phyloP scores from a whole-genome alignment of 805 yeast genomes.

The Pichia nanzhaoensis region DNA sequence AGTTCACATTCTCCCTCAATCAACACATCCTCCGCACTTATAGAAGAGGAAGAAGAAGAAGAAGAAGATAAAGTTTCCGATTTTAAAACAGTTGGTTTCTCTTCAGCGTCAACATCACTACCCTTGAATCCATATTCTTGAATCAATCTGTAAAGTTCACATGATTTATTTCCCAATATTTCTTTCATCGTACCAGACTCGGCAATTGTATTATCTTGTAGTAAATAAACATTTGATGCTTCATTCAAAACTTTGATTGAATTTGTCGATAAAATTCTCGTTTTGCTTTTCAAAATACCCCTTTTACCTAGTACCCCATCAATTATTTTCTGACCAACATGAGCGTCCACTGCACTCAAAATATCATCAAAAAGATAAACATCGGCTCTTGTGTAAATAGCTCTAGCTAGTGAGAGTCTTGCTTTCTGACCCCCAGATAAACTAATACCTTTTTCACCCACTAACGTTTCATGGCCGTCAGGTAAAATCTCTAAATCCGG shows the following conservation, averaged over 20 bases:
- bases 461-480: slow-evolving; percentile 85
- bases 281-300: slow-evolving; percentile 46
- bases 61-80: too few relatives aligned
- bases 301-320: slow-evolving; percentile 42
- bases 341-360: slow-evolving; percentile 94
- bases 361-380: slow-evolving; percentile 87
- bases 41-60: not conserved
- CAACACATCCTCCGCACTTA: slow-evolving; percentile 5
- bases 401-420: slow-evolving; percentile 86
- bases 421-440: slow-evolving; percentile 98
- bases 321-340: slow-evolving; percentile 81
- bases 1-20: slow-evolving; percentile 14
- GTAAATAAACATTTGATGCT: slow-evolving; percentile 54
- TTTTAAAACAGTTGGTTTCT: not conserved
- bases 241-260: slow-evolving; percentile 47
- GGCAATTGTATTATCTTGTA: slow-evolving; percentile 46
- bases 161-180: slow-evolving; percentile 20
- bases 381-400: slow-evolving; percentile 92
- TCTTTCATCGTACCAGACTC: slow-evolving; percentile 51
- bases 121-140: slow-evolving; percentile 32
- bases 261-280: slow-evolving; percentile 53
- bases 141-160: slow-evolving; percentile 30
- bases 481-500: slow-evolving; percentile 76
- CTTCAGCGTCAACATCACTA: not conserved
- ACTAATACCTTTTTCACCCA: slow-evolving; percentile 96